Percentiles rank a stretch among this genome's conserved stretches.
Conservation (phyloP, 2,329 filamentous ascomycete genomes). For the Botryotinia narcissicola region DNA sequence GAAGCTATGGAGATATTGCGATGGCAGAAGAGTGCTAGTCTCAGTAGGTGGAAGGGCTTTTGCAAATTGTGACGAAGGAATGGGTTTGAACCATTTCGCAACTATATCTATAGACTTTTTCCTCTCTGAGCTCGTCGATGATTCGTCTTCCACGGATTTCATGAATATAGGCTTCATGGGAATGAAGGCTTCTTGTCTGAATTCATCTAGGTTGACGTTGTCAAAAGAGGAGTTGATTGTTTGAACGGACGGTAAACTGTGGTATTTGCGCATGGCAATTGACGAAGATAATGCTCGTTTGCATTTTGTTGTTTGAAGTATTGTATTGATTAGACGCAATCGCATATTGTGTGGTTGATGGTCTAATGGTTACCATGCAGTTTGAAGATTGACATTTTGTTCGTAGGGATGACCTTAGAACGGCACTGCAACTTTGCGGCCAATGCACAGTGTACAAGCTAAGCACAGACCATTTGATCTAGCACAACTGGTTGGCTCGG, state of each 20-base stretch:
- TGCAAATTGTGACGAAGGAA: background rate
- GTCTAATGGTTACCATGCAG: background rate
- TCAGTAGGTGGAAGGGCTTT: too few relatives aligned
- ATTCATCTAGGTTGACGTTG: slow-evolving; percentile 43
- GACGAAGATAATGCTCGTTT: background rate
- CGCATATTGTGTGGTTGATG: slow-evolving; percentile 10
- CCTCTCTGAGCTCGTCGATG: slow-evolving; percentile 23
- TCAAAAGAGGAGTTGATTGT: slow-evolving; percentile 25
- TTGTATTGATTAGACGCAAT: background rate
- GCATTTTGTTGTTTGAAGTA: slow-evolving; percentile 1
- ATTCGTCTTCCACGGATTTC: slow-evolving; percentile 31
- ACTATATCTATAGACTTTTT: slow-evolving; percentile 52
- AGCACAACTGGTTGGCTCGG: background rate
- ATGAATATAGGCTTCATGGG: slow-evolving; percentile 53
- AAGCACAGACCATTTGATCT: background rate
- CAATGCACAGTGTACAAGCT: background rate
- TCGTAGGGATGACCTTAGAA: background rate
- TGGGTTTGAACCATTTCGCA: slow-evolving; percentile 56
- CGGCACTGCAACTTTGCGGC: background rate
- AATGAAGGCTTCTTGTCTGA: slow-evolving; percentile 53
- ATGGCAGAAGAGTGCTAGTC: slow-evolving; percentile 6
- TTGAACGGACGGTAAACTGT: slow-evolving; percentile 16
- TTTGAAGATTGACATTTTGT: background rate
- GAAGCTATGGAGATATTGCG: slow-evolving; percentile 41
- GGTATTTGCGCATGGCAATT: background rate